phyloP scores from a whole-genome alignment of 2,329 filamentous ascomycete species.

The Alternaria consortialis region DNA sequence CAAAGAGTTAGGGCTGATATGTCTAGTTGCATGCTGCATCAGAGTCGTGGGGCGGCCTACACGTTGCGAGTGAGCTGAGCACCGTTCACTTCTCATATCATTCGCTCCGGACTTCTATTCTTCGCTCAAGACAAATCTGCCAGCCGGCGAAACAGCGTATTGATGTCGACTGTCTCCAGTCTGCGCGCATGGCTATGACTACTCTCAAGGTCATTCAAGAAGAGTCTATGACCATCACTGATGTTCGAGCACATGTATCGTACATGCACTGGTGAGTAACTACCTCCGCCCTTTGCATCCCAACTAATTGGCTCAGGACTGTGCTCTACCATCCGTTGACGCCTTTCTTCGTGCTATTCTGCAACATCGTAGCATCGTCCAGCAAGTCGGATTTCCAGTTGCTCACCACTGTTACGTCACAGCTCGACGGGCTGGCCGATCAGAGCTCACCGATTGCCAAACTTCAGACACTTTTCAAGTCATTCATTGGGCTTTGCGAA shows the following conservation, averaged over 20 bases:
- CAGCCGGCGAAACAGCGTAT: slow-evolving; percentile 17
- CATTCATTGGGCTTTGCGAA: slow-evolving; percentile 26
- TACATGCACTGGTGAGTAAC: slow-evolving; percentile 31
- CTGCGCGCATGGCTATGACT: slow-evolving; percentile 28
- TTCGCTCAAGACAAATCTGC: slow-evolving; percentile 30
- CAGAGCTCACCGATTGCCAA: slow-evolving; percentile 22
- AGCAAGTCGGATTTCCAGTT: slow-evolving; percentile 22
- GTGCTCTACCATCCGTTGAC: slow-evolving; percentile 32
- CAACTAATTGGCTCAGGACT: slow-evolving; percentile 21
- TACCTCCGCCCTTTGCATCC: background rate
- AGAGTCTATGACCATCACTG: slow-evolving; percentile 12
- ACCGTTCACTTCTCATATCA: slow-evolving; percentile 35
- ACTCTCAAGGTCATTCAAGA: slow-evolving; percentile 26
- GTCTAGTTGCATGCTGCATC: slow-evolving; percentile 22
- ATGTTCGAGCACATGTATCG: slow-evolving; percentile 22
- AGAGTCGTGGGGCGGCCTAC: slow-evolving; percentile 26
- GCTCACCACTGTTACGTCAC: slow-evolving; percentile 21
- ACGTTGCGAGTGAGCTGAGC: slow-evolving; percentile 24
- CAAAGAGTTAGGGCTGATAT: background rate
- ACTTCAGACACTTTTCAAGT: slow-evolving; percentile 25
- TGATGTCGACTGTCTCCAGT: slow-evolving; percentile 21
- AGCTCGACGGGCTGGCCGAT: slow-evolving; percentile 23
- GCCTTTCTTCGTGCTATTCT: slow-evolving; percentile 35
- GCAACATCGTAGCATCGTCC: slow-evolving; percentile 31
- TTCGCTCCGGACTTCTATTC: slow-evolving; percentile 29